These are phyloP conservation scores for Halophytophthora batemanensis DNA, from an alignment of 352 stramenopile genomes.

Conservation along the genomic window DNA sequence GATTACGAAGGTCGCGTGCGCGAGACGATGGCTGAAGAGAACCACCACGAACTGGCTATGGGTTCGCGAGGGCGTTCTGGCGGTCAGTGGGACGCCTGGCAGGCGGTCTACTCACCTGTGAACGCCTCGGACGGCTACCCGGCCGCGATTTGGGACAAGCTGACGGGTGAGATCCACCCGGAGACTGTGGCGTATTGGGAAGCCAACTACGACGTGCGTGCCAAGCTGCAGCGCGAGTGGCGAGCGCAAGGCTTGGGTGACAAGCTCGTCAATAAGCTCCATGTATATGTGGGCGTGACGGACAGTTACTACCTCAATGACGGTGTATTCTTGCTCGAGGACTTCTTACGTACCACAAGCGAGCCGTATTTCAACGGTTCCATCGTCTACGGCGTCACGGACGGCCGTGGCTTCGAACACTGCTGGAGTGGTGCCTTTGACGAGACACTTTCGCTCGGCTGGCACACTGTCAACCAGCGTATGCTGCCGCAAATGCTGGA, in stretches of 20 bases:
- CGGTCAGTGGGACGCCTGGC: conserved; percentile 77
- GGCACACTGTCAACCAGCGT: conserved; percentile 72
- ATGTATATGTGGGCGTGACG: conserved; percentile 69
- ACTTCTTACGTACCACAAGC: conserved; percentile 56
- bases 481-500: conserved; percentile 67
- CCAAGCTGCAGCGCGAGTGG: conserved; percentile 71
- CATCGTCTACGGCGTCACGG: conserved; percentile 64
- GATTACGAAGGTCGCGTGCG: conserved; percentile 65
- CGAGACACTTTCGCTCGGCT: conserved; percentile 62
- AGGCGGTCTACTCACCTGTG: conserved; percentile 66
- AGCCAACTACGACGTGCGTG: conserved; percentile 59
- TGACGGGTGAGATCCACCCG: conserved; percentile 58
- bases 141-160: conserved; percentile 62
- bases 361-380: conserved; percentile 71
- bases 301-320: conserved; percentile 82
- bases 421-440: conserved; percentile 77
- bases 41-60: conserved; percentile 66
- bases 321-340: conserved; percentile 63
- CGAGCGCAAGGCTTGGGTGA: conserved; percentile 35
- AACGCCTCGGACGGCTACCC: conserved; percentile 61
- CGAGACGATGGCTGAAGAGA: conserved; percentile 74
- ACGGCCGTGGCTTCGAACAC: conserved; percentile 70
- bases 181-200: conserved; percentile 66
- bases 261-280: conserved; percentile 75
- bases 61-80: conserved; percentile 60